A percentile compares a stretch with the other conserved stretches of the same genome.
phyloP scores from a whole-genome alignment of 495 filamentous ascomycete species.

The Neurospora sp. region DNA sequence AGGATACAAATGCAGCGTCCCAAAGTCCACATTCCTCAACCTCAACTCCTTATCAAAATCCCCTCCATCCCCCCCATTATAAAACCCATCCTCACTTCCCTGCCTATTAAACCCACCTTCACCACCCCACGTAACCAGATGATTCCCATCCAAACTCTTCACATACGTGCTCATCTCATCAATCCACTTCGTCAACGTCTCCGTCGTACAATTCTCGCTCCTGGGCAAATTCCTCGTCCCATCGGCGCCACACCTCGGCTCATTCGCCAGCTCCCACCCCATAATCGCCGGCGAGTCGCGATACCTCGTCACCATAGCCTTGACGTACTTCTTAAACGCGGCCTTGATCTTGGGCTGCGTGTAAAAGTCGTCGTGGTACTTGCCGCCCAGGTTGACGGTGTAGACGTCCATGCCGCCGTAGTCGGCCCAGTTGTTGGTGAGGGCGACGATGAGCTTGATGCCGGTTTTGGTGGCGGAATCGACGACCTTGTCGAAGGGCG shows the following conservation, averaged over 20 bases:
- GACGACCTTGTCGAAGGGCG: constrained; percentile 57
- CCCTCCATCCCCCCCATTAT: constrained; percentile 47
- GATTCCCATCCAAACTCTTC: constrained; percentile 39
- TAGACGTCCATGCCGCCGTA: constrained; percentile 42
- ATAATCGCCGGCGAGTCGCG: constrained; percentile 37
- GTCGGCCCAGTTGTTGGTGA: constrained; percentile 46
- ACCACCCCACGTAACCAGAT: constrained; percentile 43
- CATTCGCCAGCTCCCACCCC: constrained; percentile 48
- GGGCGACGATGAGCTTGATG: constrained; percentile 47
- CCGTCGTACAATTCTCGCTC: constrained; percentile 25
- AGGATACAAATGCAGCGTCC: constrained; percentile 57
- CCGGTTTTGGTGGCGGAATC: constrained; percentile 44
- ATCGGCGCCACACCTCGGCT: constrained; percentile 30
- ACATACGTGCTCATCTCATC: constrained; percentile 36
- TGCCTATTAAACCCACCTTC: constrained; percentile 36
- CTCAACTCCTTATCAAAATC: constrained; percentile 52
- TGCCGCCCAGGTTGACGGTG: constrained; percentile 26
- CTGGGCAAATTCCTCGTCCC: background rate
- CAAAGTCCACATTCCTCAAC: constrained; percentile 53
- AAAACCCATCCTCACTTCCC: constrained; percentile 45
- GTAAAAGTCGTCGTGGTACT: constrained; percentile 24
- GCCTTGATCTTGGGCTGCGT: constrained; percentile 25
- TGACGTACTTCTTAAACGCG: constrained; percentile 43
- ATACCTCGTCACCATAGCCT: constrained; percentile 39
- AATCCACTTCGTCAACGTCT: constrained; percentile 36